A percentile compares a stretch with the other conserved stretches of the same genome.
Conservation (phyloP, 768 basidiomycete species). For the Mycena alexandri region DNA sequence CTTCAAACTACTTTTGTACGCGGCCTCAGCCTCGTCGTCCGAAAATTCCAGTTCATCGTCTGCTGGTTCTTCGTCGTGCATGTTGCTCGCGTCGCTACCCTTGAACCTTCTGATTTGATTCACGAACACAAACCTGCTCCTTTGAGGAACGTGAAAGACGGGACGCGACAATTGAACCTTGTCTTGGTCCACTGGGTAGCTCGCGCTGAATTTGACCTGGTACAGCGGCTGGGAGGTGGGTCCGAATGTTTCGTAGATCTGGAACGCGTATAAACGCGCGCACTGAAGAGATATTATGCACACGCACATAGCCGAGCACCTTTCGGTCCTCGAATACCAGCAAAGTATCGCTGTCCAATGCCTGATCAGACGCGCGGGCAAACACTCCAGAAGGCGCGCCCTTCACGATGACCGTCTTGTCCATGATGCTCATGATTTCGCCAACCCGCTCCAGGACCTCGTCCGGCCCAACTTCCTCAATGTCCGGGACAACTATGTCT, state of each 20-base stretch:
- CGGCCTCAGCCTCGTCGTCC: slow-evolving; percentile 92
- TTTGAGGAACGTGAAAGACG: slow-evolving; percentile 86
- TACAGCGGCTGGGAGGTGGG: slow-evolving; percentile 93
- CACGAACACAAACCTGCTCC: slow-evolving; percentile 88
- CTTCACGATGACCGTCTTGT: slow-evolving; percentile 78
- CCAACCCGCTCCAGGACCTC: slow-evolving; percentile 83
- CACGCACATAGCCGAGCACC: slow-evolving; percentile 90
- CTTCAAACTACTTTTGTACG: slow-evolving; percentile 72
- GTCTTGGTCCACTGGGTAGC: slow-evolving; percentile 70
- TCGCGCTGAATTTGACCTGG: slow-evolving; percentile 82
- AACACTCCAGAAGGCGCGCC: slow-evolving; percentile 63
- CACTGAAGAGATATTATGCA: slow-evolving; percentile 3
- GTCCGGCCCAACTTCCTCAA: slow-evolving; percentile 71
- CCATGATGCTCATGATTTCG: slow-evolving; percentile 81
- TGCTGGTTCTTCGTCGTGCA: slow-evolving; percentile 93
- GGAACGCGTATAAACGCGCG: slow-evolving; percentile 30
- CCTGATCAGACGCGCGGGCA: slow-evolving; percentile 65
- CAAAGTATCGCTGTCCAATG: slow-evolving; percentile 90
- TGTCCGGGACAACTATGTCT: slow-evolving; percentile 71
- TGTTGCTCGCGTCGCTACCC: slow-evolving; percentile 95
- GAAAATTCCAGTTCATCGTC: slow-evolving; percentile 95
- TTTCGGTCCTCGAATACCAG: slow-evolving; percentile 91
- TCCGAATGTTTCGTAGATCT: slow-evolving; percentile 97
- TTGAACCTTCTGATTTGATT: slow-evolving; percentile 75
- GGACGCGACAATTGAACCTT: slow-evolving; percentile 68